Evolutionary conservation across 2,329 filamentous ascomycete species (phyloP).

Genomic region (Fusarium compactum): DNA sequence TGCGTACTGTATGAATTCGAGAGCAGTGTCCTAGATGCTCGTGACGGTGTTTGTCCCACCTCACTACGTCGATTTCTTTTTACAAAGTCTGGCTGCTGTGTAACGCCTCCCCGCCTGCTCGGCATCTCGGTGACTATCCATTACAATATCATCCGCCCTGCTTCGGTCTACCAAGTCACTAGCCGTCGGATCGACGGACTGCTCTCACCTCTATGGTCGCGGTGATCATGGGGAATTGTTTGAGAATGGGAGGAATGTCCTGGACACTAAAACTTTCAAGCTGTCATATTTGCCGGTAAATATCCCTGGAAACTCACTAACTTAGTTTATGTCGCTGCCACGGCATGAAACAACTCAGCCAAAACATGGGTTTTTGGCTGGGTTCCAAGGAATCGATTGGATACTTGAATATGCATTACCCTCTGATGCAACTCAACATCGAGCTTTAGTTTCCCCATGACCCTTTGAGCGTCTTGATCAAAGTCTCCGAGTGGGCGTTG

Average conservation of each 20-base stretch:
- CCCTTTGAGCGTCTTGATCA: constrained; percentile 18
- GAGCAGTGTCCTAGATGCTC: constrained; percentile 28
- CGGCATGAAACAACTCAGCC: constrained; percentile 32
- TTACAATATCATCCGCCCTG: constrained; percentile 14
- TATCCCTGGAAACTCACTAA: background rate
- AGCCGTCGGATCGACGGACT: constrained; percentile 26
- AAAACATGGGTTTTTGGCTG: constrained; percentile 20
- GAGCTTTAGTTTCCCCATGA: constrained; percentile 31
- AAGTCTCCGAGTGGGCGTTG: constrained; percentile 15
- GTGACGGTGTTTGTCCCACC: constrained; percentile 27
- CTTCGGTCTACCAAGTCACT: constrained; percentile 15
- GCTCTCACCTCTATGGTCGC: constrained; percentile 1
- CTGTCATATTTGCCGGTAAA: constrained; percentile 9
- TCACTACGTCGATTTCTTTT: background rate
- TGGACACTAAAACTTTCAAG: constrained; percentile 5
- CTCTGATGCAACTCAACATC: constrained; percentile 16
- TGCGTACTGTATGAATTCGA: constrained; percentile 1
- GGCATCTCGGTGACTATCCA: constrained; percentile 17
- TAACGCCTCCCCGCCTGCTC: constrained; percentile 13
- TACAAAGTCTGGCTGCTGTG: constrained; percentile 18
- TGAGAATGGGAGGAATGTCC: constrained; percentile 22
- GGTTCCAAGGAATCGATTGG: constrained; percentile 17
- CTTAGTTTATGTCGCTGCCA: constrained; percentile 27
- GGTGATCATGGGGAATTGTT: constrained; percentile 6
- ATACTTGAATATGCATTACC: constrained; percentile 11